These are phyloP conservation scores for Neofusicoccum cordaticola DNA, from an alignment of 2,329 filamentous ascomycete species.

Conservation along the genomic window DNA sequence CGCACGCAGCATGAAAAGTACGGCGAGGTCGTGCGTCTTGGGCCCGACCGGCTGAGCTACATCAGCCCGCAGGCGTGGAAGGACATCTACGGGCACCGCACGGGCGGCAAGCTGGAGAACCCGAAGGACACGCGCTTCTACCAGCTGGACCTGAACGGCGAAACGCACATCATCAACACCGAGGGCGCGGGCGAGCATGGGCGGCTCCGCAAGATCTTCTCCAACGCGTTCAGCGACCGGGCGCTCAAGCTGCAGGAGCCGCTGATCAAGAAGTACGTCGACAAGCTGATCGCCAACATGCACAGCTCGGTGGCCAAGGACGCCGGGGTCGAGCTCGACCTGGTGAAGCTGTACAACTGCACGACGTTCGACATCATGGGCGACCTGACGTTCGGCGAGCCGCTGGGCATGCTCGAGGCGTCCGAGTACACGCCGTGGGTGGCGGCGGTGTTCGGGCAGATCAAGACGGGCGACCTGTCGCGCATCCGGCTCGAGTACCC, in stretches of 20 bases:
- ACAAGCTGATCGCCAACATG: constrained; percentile 25
- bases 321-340: constrained; percentile 23
- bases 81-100: constrained; percentile 19
- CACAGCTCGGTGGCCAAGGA: constrained; percentile 20
- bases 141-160: not conserved
- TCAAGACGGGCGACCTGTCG: constrained; percentile 19
- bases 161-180: not conserved
- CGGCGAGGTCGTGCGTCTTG: constrained; percentile 15
- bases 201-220: constrained; percentile 18
- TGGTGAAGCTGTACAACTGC: constrained; percentile 15
- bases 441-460: constrained; percentile 26
- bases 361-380: constrained; percentile 35
- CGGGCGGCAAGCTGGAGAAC: not conserved
- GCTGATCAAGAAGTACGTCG: constrained; percentile 32
- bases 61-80: constrained; percentile 12
- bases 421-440: constrained; percentile 34
- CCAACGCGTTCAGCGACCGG: constrained; percentile 32
- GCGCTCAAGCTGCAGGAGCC: constrained; percentile 30
- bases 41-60: constrained; percentile 15
- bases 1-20: constrained; percentile 20
- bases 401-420: constrained; percentile 30
- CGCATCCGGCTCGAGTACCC: not conserved
- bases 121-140: constrained; percentile 15
- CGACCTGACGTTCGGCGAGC: constrained; percentile 32
- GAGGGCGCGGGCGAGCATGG: constrained; percentile 24